phyloP scores from a whole-genome alignment of 176 grass and related monocot genomes.

The Eleusine coracana region DNA sequence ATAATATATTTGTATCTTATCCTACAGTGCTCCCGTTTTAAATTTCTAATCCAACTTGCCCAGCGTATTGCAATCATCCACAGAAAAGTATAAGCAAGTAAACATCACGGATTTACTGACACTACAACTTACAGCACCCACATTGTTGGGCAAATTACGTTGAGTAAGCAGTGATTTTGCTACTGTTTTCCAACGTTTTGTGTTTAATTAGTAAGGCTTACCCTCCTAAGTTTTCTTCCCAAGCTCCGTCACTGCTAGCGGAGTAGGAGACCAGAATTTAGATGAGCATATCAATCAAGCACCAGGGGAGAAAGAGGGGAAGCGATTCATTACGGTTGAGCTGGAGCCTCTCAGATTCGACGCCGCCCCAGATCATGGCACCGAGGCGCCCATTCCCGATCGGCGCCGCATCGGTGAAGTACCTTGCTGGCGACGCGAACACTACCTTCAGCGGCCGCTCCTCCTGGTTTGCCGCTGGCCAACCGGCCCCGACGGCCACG shows the following conservation, averaged over 20 bases:
- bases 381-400: conserved; percentile 87
- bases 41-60: background rate
- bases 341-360: conserved; percentile 75
- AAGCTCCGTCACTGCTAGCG: too few relatives aligned
- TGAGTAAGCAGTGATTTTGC: too few relatives aligned
- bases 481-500: conserved; percentile 28
- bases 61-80: background rate
- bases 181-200: too few relatives aligned
- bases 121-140: background rate
- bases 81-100: background rate
- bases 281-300: background rate
- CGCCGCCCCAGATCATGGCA: conserved; percentile 84
- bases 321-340: conserved; percentile 66
- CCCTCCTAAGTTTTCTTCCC: too few relatives aligned
- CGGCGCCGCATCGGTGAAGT: conserved; percentile 83
- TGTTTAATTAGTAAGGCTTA: too few relatives aligned
- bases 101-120: background rate
- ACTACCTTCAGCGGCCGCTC: conserved; percentile 65
- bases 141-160: background rate
- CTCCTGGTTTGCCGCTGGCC: background rate
- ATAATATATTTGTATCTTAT: background rate
- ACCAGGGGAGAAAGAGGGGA: background rate
- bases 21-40: background rate
- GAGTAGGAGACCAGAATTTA: background rate
- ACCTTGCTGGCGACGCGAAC: conserved; percentile 59